Evolutionary conservation across 1,284 basidiomycete genomes (phyloP), one percentile per base, ranked within the genome.

Genomic region (Leccinum angustisporum): DNA sequence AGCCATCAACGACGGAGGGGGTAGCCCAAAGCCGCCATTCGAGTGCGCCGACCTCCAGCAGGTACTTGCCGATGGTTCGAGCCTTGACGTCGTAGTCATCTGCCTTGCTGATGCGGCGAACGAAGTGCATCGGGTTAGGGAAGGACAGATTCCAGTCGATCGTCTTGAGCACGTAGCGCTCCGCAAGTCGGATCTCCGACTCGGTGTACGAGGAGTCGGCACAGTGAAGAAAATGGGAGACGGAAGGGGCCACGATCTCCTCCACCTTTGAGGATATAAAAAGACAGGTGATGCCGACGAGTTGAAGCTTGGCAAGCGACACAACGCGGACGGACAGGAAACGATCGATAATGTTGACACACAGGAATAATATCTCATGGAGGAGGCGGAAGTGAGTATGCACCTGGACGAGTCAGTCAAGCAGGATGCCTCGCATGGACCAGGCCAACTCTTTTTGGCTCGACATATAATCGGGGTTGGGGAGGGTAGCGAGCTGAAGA

Each of bases 341-440:
- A 57, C 97, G 94, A 78, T 99, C 97, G 71, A 98, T 92, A 72
- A 98, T 89, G 82, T 99, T 98, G 72, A 94, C 83, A 66, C 91
- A 91, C 62, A 99, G 86, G 81, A 97, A 98, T 56, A 99, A 87
- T 0, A 97, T 98, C 79, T 99, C 97, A 9, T 96, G 95, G 8
- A 97, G 83, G 18, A 99, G 85, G 62, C 90, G 90, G 83, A 98
- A 98, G 69, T 95, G 94, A 67, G 88, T 84, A 76, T 99, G 97
- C 25, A 98, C 27, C 27, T 27, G 27, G 27, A 27, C 27, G 27
- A 27, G 27, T 1, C 27, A 27, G 27, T 27, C 27, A 27, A 5
- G 27, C 27, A 27, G 27, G 27, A 27, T 27, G 16, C 92, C 92
- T 25, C 95, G 93, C 93, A 97, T 96, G 61, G 88, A 88, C 95